Conservation (phyloP, 306 rosid species). For the Prunus armeniaca region DNA sequence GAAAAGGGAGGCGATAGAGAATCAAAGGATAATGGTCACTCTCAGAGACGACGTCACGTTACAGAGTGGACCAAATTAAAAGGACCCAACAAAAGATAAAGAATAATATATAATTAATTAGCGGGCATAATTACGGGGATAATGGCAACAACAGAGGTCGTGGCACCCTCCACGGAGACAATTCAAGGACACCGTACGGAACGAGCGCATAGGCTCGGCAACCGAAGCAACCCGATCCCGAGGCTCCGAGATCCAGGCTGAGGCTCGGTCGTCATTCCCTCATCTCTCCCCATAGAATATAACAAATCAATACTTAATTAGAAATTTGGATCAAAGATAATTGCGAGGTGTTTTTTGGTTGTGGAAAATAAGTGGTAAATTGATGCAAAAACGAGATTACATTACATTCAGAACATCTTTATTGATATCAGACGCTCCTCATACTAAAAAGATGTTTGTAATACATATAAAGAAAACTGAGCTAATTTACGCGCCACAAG, state of each 20-base stretch:
- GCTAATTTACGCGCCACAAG: no score
- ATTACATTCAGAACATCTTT: no score
- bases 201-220: constrained; percentile 17
- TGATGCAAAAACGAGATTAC: no score
- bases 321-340: no score
- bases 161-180: constrained; percentile 59
- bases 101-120: neutral
- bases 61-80: constrained; percentile 12
- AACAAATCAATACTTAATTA: no score
- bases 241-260: constrained; percentile 30
- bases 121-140: constrained; percentile 21
- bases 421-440: no score
- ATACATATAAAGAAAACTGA: no score
- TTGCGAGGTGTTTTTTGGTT: no score
- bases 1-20: constrained; percentile 1
- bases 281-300: no score
- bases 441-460: no score
- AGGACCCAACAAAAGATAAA: neutral
- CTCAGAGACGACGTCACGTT: constrained; percentile 9
- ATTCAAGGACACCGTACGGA: constrained; percentile 7
- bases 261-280: constrained; percentile 25
- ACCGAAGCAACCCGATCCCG: constrained; percentile 13
- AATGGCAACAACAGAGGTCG: constrained; percentile 53
- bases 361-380: no score
- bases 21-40: neutral